Evolutionary conservation across 805 yeast genomes (phyloP), one percentile per base, ranked within the genome.

Genomic region (Scheffersomyces amazonensis): DNA sequence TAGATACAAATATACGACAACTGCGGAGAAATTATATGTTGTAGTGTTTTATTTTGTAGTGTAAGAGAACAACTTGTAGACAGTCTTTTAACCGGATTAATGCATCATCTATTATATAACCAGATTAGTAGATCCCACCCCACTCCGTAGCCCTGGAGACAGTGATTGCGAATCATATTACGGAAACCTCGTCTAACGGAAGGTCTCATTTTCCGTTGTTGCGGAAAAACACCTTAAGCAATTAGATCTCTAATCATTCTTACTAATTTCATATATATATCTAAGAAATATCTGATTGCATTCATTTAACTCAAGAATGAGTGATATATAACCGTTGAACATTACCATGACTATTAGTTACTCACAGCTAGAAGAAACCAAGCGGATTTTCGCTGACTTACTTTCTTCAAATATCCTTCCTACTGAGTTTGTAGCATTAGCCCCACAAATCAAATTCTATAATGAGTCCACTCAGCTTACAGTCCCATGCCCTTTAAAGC

Each of bases 401-500:
- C 19, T 50, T 3, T 12, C 30, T 5, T 36, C 36, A 19, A 18
- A 31, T 8, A 29, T 21, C 7, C 27, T 52, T 21, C 54, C 57
- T 10, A 30, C 31, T n/a, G 55, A 51, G 32, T 37, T 49, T 18
- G 23, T 29, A 17, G n/a, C 27, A 10, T 28, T 42, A 16, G 42
- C 43, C n/a, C 16, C 24, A 5, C 28, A 30, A 6, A 37, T 51
- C 16, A 16, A 35, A 17, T 50, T 43, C 29, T 34, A 29, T 16
- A 37, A 47, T 15, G 40, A 36, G 25, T 24, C 48, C 23, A 34
- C 32, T 18, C 42, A 40, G 11, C 44, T 52, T 15, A 40, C 46
- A 25, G 34, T 56, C n/a, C 61, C 61, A 12, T 50, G 57, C 31
- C 50, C 57, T n/a, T 44, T 56, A 30, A 56, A 54, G 21, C 45